Base-by-base conservation (phyloP, 2,329 filamentous ascomycete genomes). In the Fusarium nanum region DNA sequence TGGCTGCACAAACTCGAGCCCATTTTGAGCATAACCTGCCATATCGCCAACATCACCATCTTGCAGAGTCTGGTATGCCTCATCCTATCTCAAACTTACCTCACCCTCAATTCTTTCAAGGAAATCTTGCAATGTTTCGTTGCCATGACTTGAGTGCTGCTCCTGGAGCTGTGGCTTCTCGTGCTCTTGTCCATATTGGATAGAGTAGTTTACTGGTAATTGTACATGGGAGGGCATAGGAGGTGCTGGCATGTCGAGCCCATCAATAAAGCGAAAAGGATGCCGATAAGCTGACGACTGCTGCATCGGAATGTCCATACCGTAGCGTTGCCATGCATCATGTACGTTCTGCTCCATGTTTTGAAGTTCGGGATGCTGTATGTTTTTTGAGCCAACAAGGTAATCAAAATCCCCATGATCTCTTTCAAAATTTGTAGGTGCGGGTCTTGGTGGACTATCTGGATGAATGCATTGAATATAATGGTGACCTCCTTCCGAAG, bases 21-120 rank as follows among this genome's bases (percentile, higher is more conserved):
- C 40, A 16, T 14, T 18, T 34, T 49, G 28, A 13, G 25, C 12
- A 11, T 37, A 48, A 13, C 27, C 23, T 30, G 74, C 56, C 23
- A 50, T 42, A 28, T 16, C 40, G 12, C 30, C 23, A n/a, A 27
- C 18, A 12, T 34, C 22, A 18, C 13, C 20, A 7, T 14, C 41
- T 16, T 25, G 41, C 18, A 27, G 27, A 27, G 20, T 48, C 22
- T 45, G 46, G 25, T 57, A 46, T 16, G 30, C 18, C 12, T 62
- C 54, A 16, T 64, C 30, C 56, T 58, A 63, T n/a, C 37, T 56
- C 18, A 53, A 46, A 46, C 59, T 48, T 22, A 58, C 55, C 53
- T 79, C 76, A 1, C 28, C 53, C 47, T 79, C 76, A 30, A 77
- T 73, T 64, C 74, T 72, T 11, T 70, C 50, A 37, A 79, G 76